Conservation (phyloP, 306 rosid species). For the Vicia villosa region DNA sequence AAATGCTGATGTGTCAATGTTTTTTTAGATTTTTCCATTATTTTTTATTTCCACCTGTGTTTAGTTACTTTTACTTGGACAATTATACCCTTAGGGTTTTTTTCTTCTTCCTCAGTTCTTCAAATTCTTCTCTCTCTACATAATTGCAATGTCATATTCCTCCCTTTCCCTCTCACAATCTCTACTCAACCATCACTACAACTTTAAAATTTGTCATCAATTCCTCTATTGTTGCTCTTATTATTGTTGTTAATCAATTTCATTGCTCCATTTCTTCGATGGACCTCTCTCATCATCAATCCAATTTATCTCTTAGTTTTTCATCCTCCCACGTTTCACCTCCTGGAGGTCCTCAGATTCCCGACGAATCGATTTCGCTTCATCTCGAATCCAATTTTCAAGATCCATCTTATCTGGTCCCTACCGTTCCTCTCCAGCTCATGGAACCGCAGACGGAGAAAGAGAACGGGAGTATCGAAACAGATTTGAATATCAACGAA, state of each 20-base stretch:
- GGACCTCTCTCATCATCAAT: constrained; percentile 68
- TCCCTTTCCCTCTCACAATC: neutral
- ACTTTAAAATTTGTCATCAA: neutral
- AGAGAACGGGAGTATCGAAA: constrained; percentile 9
- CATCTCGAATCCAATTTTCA: constrained; percentile 69
- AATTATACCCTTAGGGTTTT: too few species aligned
- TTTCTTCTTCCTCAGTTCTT: neutral
- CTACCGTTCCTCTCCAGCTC: constrained; percentile 71
- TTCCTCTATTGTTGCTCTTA: constrained; percentile 29
- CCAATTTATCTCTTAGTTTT: constrained; percentile 63
- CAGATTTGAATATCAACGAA: constrained; percentile 41
- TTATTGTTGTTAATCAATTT: neutral
- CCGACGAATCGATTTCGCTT: constrained; percentile 69
- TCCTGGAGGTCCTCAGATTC: constrained; percentile 49
- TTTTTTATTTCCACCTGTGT: too few species aligned
- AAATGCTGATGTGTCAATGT: too few species aligned
- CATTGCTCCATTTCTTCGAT: constrained; percentile 31
- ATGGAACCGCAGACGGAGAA: constrained; percentile 58
- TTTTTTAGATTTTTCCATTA: too few species aligned
- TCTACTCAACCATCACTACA: constrained; percentile 16
- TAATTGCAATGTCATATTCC: constrained; percentile 38
- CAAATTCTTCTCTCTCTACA: neutral
- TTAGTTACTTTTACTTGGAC: too few species aligned
- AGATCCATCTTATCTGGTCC: constrained; percentile 45
- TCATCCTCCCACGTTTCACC: constrained; percentile 68